phyloP scores from a whole-genome alignment of 2,329 filamentous ascomycete species.

The Verticillium isaacii region DNA sequence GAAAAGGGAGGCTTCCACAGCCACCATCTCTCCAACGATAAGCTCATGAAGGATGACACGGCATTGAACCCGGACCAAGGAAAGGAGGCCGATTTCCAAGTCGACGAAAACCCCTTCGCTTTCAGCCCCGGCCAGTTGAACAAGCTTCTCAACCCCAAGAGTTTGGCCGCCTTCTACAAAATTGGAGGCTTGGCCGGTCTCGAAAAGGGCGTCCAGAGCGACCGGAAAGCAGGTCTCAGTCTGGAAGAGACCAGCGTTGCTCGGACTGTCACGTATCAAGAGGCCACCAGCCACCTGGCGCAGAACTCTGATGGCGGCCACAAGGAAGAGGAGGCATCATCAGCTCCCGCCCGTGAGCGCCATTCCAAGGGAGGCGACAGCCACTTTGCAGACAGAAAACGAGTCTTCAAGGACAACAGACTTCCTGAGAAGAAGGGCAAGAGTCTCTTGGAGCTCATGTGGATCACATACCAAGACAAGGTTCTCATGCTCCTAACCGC shows the following conservation, averaged over 20 bases:
- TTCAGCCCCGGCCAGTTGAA: slow-evolving; percentile 79
- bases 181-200: slow-evolving; percentile 74
- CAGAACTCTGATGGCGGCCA: slow-evolving; percentile 8
- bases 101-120: slow-evolving; percentile 78
- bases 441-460: slow-evolving; percentile 66
- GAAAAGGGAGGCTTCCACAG: slow-evolving; percentile 33
- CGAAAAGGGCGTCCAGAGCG: slow-evolving; percentile 71
- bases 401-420: slow-evolving; percentile 67
- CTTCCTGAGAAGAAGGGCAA: slow-evolving; percentile 73
- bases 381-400: slow-evolving; percentile 59
- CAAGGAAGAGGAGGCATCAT: slow-evolving; percentile 1
- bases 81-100: slow-evolving; percentile 69
- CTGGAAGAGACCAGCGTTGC: slow-evolving; percentile 65
- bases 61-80: slow-evolving; percentile 73
- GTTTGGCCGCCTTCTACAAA: slow-evolving; percentile 72
- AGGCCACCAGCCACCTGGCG: slow-evolving; percentile 44
- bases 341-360: slow-evolving; percentile 1
- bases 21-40: slow-evolving; percentile 38
- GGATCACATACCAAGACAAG: slow-evolving; percentile 83
- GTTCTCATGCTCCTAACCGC: slow-evolving; percentile 67
- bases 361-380: slow-evolving; percentile 4
- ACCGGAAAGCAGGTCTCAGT: slow-evolving; percentile 70
- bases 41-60: slow-evolving; percentile 59
- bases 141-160: slow-evolving; percentile 89
- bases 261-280: slow-evolving; percentile 66